Conservation (phyloP, 192 early-diverging fungal genomes). For the Jimgerdemannia flammicorona region DNA sequence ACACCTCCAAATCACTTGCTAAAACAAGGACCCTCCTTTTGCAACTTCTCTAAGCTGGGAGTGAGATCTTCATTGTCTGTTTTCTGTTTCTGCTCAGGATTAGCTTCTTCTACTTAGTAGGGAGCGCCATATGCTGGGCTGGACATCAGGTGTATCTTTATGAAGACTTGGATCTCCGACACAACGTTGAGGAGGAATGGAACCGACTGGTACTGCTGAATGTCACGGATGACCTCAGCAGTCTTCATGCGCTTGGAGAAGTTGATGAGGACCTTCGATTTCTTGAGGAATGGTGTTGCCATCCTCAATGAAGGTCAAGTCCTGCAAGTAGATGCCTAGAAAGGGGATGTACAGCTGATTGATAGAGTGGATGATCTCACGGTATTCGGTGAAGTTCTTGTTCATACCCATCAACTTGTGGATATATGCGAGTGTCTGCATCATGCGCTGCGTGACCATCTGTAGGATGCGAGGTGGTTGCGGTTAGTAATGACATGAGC, state of each 20-base stretch:
- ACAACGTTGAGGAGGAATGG: conserved; percentile 77
- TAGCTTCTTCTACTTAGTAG: too few relatives aligned
- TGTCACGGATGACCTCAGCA: conserved; percentile 81
- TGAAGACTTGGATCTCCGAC: conserved; percentile 78
- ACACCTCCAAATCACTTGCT: too few relatives aligned
- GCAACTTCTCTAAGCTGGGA: too few relatives aligned
- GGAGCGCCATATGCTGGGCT: too few relatives aligned
- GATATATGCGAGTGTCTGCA: conserved; percentile 59
- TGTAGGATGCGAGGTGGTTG: conserved; percentile 42
- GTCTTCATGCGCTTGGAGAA: conserved; percentile 86
- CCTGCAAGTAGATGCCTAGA: conserved; percentile 80
- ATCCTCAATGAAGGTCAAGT: conserved; percentile 90
- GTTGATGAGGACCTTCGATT: conserved; percentile 86
- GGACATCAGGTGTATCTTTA: conserved; percentile 63
- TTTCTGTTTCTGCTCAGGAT: too few relatives aligned
- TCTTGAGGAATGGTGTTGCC: conserved; percentile 81
- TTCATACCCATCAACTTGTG: conserved; percentile 14
- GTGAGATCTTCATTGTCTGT: too few relatives aligned
- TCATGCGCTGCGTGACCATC: not conserved
- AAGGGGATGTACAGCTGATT: conserved; percentile 84
- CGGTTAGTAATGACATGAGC: conserved; percentile 51
- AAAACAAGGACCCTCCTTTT: too few relatives aligned
- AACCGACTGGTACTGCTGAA: conserved; percentile 85
- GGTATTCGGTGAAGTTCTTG: conserved; percentile 75
- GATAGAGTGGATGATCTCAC: conserved; percentile 74